Percentiles rank a stretch among this genome's conserved stretches.
phyloP scores from a whole-genome alignment of 768 basidiomycete species.

The Agaricus bisporus region DNA sequence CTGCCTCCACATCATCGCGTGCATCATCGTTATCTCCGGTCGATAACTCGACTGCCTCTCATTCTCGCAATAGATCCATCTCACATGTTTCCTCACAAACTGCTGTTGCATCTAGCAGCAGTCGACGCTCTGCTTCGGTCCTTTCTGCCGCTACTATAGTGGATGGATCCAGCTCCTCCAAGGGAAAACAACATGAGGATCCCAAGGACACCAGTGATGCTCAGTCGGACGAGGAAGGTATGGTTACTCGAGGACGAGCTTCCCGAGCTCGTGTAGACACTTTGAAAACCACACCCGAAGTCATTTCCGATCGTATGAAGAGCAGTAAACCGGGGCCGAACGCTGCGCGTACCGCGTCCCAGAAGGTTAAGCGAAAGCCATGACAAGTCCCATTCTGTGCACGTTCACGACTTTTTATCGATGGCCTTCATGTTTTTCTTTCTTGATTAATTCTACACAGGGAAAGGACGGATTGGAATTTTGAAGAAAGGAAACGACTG shows the following conservation, averaged over 20 bases:
- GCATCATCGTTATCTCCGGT: conserved; percentile 10
- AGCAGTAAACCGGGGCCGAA: conserved; percentile 1
- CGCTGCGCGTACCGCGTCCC: neutral
- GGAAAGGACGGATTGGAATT: conserved; percentile 10
- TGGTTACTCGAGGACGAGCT: conserved; percentile 33
- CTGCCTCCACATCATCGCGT: conserved; percentile 9
- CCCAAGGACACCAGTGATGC: conserved; percentile 10
- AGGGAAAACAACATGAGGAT: conserved; percentile 12
- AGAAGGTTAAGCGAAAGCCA: conserved; percentile 8
- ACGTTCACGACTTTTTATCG: neutral
- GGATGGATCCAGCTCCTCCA: conserved; percentile 15
- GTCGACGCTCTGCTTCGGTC: conserved; percentile 32
- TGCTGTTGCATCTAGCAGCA: conserved; percentile 19
- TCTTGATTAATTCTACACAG: conserved; percentile 4
- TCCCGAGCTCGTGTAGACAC: conserved; percentile 8
- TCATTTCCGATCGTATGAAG: neutral
- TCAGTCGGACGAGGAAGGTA: conserved; percentile 23
- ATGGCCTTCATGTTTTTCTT: conserved; percentile 4
- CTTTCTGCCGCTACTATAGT: conserved; percentile 32
- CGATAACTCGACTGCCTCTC: conserved; percentile 13
- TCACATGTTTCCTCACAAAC: conserved; percentile 34
- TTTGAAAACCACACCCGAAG: conserved; percentile 1
- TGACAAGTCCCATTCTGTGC: neutral
- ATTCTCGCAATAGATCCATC: conserved; percentile 32
- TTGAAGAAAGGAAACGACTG: conserved; percentile 2